Conservation (phyloP, 2,329 filamentous ascomycete species). For the Fusarium torulosum region DNA sequence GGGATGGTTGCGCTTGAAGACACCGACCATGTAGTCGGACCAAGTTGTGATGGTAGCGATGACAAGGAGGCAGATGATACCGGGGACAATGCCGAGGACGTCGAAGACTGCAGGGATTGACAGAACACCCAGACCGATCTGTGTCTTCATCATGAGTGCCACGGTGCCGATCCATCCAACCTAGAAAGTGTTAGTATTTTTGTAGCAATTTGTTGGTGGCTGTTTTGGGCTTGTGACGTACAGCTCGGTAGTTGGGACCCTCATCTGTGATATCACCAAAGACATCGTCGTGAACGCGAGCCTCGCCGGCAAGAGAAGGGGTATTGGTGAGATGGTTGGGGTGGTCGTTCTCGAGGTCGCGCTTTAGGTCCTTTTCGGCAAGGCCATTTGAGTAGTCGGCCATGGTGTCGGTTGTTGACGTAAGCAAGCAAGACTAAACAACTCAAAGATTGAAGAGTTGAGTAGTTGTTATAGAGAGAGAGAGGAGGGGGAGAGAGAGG, state of each 20-base stretch:
- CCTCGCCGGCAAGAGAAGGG: slow-evolving; percentile 11
- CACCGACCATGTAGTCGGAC: slow-evolving; percentile 62
- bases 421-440: slow-evolving; percentile 19
- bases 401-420: slow-evolving; percentile 18
- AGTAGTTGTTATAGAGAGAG: slow-evolving; percentile 2
- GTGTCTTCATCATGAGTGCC: slow-evolving; percentile 62
- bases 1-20: slow-evolving; percentile 64
- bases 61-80: slow-evolving; percentile 57
- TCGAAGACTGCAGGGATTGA: slow-evolving; percentile 62
- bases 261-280: slow-evolving; percentile 50
- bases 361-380: slow-evolving; percentile 34
- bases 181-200: slow-evolving; percentile 39
- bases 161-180: slow-evolving; percentile 59
- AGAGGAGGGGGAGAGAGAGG: neutral
- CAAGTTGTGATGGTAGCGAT: slow-evolving; percentile 62
- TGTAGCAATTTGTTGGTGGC: neutral
- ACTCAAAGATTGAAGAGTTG: slow-evolving; percentile 30
- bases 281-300: slow-evolving; percentile 47
- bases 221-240: slow-evolving; percentile 20
- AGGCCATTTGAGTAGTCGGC: slow-evolving; percentile 27
- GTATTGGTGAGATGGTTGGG: neutral
- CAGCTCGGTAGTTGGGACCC: slow-evolving; percentile 51
- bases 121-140: slow-evolving; percentile 60
- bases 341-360: slow-evolving; percentile 22
- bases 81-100: slow-evolving; percentile 61